Conservation (phyloP, 257 asterid species). For the Solanum commersonii region DNA sequence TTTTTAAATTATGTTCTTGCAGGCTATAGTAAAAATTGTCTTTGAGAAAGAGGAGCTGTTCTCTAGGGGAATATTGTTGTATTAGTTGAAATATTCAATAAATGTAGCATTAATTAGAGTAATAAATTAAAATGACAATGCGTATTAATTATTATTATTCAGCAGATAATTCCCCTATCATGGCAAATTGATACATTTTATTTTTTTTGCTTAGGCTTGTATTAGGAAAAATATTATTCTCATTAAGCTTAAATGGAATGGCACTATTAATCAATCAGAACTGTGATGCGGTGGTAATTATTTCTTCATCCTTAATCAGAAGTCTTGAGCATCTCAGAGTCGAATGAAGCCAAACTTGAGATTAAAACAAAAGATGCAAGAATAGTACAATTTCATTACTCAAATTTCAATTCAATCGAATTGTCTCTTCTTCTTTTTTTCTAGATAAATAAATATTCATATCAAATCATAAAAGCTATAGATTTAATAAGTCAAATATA, state of each 20-base stretch:
- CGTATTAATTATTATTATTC: neutral
- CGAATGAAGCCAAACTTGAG: neutral
- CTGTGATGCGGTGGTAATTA: accelerated
- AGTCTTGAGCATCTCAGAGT: accelerated
- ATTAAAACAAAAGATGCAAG: neutral
- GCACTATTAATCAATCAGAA: too few species aligned
- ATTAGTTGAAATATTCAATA: neutral
- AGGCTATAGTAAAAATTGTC: neutral
- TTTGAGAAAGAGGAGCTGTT: neutral
- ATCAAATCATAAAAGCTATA: too few species aligned
- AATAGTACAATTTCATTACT: neutral
- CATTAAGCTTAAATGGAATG: too few species aligned
- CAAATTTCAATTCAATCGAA: neutral
- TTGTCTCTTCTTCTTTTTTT: too few species aligned
- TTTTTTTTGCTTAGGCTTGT: neutral
- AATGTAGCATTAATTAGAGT: neutral
- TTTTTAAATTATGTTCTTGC: neutral
- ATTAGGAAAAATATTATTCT: too few species aligned
- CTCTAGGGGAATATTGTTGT: neutral
- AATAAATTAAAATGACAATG: neutral
- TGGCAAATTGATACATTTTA: too few species aligned
- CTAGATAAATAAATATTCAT: too few species aligned
- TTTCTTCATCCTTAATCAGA: too few species aligned
- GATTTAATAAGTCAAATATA: too few species aligned
- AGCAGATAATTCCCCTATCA: neutral